Evolutionary conservation across 176 grass and related monocot genomes (phyloP).

Genomic region (sorghum (Sorghum bicolor)): Sorghum_bicolor_NCBIv3 NC_012871.2:4727001-4727500

Average conservation of each 20-base stretch:
- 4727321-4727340: constrained; percentile 51
- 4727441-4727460: constrained; percentile 27
- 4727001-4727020: no score
- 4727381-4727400: no score
- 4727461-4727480: constrained; percentile 32
- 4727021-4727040: neutral
- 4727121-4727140: constrained; percentile 38
- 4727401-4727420: no score
- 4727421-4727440: neutral
- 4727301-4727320: constrained; percentile 48
- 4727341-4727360: neutral
- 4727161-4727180: constrained; percentile 35
- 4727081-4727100: neutral
- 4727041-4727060: neutral
- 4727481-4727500: neutral
- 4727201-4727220: constrained; percentile 59
- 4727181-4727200: constrained; percentile 46
- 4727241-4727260: constrained; percentile 36
- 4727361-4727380: no score
- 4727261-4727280: constrained; percentile 27
- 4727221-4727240: constrained; percentile 54
- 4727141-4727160: constrained; percentile 49
- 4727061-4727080: neutral
- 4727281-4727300: constrained; percentile 27
- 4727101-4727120: constrained; percentile 36